Base-by-base conservation (phyloP, 2,329 filamentous ascomycete genomes). In the Eurotiales sp. region DNA sequence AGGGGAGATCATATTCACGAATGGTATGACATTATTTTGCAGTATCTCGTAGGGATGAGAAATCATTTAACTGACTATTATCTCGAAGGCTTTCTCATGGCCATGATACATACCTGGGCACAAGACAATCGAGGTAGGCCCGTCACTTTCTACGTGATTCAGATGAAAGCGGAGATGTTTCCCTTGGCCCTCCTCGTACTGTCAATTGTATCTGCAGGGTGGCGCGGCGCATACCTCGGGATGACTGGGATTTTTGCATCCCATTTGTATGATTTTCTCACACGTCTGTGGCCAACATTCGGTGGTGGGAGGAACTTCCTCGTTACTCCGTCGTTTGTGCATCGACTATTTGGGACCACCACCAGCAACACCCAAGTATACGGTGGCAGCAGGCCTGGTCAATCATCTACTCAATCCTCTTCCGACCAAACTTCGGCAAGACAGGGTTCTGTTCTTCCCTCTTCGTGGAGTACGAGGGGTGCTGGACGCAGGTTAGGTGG, bases 221-320 rank as follows among this genome's bases (percentile, higher is more conserved):
- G 77, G 30, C 59, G 68, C 3, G 72, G 71, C 15, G 79, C 87
- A 10, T 64, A 87, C 51, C 62, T 84, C 3, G 84, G 95, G 63
- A 69, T 83, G 4, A 88, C 82, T 29, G 93, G 93, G n/a, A 77
- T 99, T 10, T 58, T 95, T 39, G 88, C 91, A 11, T 91, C 91
- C 4, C 93, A 99, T 67, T 64, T 93, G 17, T 95, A 90, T 70
- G 88, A 97, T 66, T 99, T 97, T 64, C 70, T 96, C 45, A 90
- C 88, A 2, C 82, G 88, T 44, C 79, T 96, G 37, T 97, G 90
- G 77, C 93, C 93, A 4, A 83, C 88, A 50, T 93, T 93, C 64
- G 92, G 90, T 27, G 88, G 88, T 51, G 93, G 93, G 0, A 77
- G 76, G 46, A 95, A 91, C 64, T 78, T 86, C 44, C 77, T 96